Percentiles rank a stretch among this genome's conserved stretches.
Conservation (phyloP, 495 filamentous ascomycete species). For the Neurospora cerealis region DNA sequence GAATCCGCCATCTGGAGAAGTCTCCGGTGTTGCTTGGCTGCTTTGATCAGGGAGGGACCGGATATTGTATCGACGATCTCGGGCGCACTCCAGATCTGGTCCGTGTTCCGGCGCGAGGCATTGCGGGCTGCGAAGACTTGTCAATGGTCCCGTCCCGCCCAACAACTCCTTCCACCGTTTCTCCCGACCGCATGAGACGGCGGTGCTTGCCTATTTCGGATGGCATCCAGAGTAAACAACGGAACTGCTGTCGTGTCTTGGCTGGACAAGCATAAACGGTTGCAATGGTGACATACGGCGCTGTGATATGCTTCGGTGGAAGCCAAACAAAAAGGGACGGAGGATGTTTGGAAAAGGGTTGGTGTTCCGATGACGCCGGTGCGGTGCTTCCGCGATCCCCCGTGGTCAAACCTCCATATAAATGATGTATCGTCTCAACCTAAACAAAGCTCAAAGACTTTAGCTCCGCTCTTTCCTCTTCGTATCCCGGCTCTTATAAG, state of each 20-base stretch:
- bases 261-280: not conserved
- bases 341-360: not conserved
- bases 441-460: not conserved
- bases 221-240: not conserved
- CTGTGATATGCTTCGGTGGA: not conserved
- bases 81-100: not conserved
- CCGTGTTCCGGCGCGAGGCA: not conserved
- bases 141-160: not conserved
- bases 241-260: not conserved
- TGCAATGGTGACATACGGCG: not conserved
- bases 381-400: conserved; percentile 16
- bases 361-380: conserved; percentile 35
- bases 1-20: not conserved
- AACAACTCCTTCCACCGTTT: not conserved
- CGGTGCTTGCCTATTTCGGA: conserved; percentile 7
- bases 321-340: not conserved
- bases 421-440: not conserved
- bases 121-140: not conserved
- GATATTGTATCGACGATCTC: not conserved
- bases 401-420: not conserved
- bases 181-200: not conserved
- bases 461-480: not conserved
- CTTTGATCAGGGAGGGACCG: not conserved
- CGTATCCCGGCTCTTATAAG: not conserved
- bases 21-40: not conserved